These are phyloP conservation scores for Venturia carpophila DNA, from an alignment of 2,329 filamentous ascomycete genomes.

Conservation along the genomic window DNA sequence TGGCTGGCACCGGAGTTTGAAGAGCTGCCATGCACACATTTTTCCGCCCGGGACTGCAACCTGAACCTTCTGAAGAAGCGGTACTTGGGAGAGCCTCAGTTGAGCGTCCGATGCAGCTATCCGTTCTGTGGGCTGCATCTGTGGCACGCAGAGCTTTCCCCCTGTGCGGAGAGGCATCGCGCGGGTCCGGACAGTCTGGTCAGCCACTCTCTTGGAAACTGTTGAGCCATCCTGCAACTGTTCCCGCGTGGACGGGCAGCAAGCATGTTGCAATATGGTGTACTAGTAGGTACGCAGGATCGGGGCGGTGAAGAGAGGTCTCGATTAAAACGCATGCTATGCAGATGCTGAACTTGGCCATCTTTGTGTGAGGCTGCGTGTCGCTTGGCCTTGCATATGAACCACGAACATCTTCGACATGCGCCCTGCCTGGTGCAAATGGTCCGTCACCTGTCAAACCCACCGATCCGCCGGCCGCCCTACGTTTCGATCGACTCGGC, in stretches of 20 bases:
- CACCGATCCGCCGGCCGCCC: neutral
- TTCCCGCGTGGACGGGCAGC: neutral
- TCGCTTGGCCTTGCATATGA: neutral
- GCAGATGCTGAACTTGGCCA: neutral
- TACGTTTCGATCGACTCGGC: neutral
- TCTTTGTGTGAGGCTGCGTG: conserved; percentile 5
- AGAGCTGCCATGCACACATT: neutral
- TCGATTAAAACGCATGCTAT: conserved; percentile 1
- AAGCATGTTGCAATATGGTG: conserved; percentile 2
- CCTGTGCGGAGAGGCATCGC: neutral
- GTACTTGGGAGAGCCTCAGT: conserved; percentile 4
- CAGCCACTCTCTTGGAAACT: conserved; percentile 7
- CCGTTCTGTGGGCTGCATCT: neutral
- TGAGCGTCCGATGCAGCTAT: neutral
- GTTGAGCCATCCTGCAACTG: neutral
- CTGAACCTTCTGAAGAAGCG: neutral
- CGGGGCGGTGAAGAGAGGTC: conserved; percentile 14
- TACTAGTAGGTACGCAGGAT: neutral
- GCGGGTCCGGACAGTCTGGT: neutral
- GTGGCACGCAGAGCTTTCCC: conserved; percentile 6
- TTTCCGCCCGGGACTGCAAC: neutral
- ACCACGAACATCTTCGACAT: neutral
- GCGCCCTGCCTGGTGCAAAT: conserved; percentile 9
- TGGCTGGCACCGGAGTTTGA: conserved; percentile 3
- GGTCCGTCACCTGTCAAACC: neutral